Evolutionary conservation across 2,329 filamentous ascomycete species (phyloP).

Genomic region (Diaporthe citriasiana): DNA sequence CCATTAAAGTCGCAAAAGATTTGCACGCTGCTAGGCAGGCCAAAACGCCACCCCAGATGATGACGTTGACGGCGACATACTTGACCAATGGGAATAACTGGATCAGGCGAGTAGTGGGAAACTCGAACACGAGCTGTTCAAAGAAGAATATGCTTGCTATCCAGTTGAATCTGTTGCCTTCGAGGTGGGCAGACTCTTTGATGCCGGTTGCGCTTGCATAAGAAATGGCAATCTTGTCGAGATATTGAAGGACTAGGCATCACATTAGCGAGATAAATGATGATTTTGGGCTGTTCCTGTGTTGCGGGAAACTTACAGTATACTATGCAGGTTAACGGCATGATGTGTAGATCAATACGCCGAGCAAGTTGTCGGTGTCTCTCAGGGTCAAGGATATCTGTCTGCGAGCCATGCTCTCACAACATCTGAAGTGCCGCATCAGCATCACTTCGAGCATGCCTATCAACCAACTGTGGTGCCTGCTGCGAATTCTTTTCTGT

Average conservation of each 20-base stretch:
- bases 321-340: slow-evolving; percentile 46
- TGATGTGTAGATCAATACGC: slow-evolving; percentile 46
- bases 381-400: slow-evolving; percentile 17
- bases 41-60: slow-evolving; percentile 51
- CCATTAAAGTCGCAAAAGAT: slow-evolving; percentile 42
- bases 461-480: not conserved
- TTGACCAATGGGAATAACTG: slow-evolving; percentile 56
- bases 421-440: slow-evolving; percentile 11
- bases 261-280: not conserved
- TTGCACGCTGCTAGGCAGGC: slow-evolving; percentile 33
- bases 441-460: not conserved
- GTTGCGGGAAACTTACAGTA: not conserved
- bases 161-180: slow-evolving; percentile 60
- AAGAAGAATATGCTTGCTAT: slow-evolving; percentile 54
- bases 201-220: slow-evolving; percentile 48
- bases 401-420: not conserved
- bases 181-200: slow-evolving; percentile 51
- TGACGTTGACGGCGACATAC: slow-evolving; percentile 54
- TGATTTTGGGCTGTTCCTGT: too few species aligned
- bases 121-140: slow-evolving; percentile 54
- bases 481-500: not conserved
- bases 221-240: slow-evolving; percentile 48
- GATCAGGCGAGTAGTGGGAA: slow-evolving; percentile 55
- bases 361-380: slow-evolving; percentile 40
- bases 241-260: slow-evolving; percentile 47